Conservation (phyloP, 1,284 basidiomycete genomes). For the Inonotus hispidus region DNA sequence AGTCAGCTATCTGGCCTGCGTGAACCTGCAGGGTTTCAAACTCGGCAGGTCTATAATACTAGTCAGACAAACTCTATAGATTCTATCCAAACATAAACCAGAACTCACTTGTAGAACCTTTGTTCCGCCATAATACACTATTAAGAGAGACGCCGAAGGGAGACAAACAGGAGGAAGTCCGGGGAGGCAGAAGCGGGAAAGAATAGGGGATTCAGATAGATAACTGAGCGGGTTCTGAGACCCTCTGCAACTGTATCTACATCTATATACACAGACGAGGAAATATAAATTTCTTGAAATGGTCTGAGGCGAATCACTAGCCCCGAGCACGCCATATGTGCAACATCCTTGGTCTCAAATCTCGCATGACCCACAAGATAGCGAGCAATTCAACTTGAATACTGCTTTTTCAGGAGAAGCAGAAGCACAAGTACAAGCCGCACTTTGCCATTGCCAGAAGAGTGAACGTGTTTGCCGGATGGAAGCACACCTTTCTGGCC, state of each 20-base stretch:
- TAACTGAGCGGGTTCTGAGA: background rate
- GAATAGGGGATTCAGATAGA: background rate
- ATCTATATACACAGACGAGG: background rate
- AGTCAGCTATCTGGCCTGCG: slow-evolving; percentile 71
- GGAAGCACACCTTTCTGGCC: no score
- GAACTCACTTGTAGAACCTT: slow-evolving; percentile 17
- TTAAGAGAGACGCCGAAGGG: no score
- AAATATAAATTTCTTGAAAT: background rate
- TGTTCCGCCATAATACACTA: slow-evolving; percentile 7
- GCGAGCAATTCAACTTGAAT: background rate
- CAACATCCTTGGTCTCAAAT: background rate
- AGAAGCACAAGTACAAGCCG: no score
- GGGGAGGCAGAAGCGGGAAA: background rate
- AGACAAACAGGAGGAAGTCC: background rate
- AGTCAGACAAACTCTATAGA: background rate
- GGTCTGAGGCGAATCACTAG: background rate
- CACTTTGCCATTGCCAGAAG: no score
- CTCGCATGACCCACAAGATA: slow-evolving; percentile 1
- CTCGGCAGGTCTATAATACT: slow-evolving; percentile 48
- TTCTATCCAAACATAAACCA: background rate
- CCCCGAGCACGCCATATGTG: slow-evolving; percentile 5
- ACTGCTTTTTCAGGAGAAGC: background rate
- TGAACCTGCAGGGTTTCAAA: slow-evolving; percentile 84
- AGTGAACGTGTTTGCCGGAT: no score
- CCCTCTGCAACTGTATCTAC: no score